Base-by-base conservation (phyloP, 1,139 yeast species). In the Geotrichum cucujoidarum region DNA sequence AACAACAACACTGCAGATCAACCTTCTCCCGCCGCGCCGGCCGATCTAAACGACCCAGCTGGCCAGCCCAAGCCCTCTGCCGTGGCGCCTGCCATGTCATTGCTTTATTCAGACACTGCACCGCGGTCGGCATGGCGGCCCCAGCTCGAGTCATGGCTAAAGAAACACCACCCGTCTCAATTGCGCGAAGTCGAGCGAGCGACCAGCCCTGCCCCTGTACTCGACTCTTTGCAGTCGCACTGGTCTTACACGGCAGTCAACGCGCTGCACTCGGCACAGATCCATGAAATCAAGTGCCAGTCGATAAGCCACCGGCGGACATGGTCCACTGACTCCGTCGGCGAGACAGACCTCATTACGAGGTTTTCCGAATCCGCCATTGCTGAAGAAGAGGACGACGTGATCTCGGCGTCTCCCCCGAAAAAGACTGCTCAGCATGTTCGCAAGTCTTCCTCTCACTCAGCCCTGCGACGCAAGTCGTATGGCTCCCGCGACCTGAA, bases 91-190 rank as follows among this genome's bases (percentile, higher is more conserved):
- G 17, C 45, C 21, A 20, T 40, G 38, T 58, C 67, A 21, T 53
- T 66, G 40, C 57, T 67, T 35, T 67, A 63, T 48, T 67, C 71
- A n/a, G 71, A 67, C 53, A 67, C 71, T 10, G 71, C 71, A 1
- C 71, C 71, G 4, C 53, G 69, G 31, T 53, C 60, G 13, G 59
- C 64, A 4, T 68, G 71, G 71, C 54, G 69, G 35, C 69, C 70
- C 1, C 71, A 67, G 54, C 47, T 67, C 40, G 68, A 65, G 50
- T 54, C 63, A 6, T 67, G 71, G 71, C 58, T 67, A 56, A 62
- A 60, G 51, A 52, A 48, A 32, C 45, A 51, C 33, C 53, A 56
- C 35, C 52, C 53, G 7, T 41, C 50, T 1, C 49, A 49, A 25
- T 30, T 53, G 18, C 47, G 52, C 16, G 54, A 52, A 29, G 50